Evolutionary conservation across 1,284 basidiomycete genomes (phyloP).

Genomic region (Trichosporon inkin): DNA sequence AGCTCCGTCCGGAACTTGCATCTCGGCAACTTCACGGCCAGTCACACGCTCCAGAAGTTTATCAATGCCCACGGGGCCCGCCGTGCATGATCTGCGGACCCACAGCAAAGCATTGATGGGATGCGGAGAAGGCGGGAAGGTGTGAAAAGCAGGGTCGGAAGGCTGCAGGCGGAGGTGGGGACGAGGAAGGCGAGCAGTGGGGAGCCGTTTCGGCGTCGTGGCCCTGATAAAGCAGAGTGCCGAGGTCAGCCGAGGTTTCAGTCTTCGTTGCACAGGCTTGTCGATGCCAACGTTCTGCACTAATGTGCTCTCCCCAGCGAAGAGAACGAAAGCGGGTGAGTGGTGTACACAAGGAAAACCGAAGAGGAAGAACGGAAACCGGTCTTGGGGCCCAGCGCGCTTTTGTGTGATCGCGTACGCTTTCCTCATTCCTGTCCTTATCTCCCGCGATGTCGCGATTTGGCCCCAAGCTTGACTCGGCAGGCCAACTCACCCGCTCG

Average conservation of each 20-base stretch:
- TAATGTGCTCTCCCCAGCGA: too few relatives aligned
- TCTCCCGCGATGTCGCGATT: too few relatives aligned
- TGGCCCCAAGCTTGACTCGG: too few relatives aligned
- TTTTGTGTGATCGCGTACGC: too few relatives aligned
- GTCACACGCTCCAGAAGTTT: neutral
- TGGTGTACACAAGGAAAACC: too few relatives aligned
- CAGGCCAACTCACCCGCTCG: too few relatives aligned
- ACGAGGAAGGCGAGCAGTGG: neutral
- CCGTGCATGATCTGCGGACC: neutral
- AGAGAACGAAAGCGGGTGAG: too few relatives aligned
- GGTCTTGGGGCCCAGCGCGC: too few relatives aligned
- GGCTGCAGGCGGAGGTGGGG: neutral
- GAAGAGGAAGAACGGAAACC: too few relatives aligned
- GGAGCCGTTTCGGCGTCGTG: neutral
- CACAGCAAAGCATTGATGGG: neutral
- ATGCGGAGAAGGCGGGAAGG: neutral
- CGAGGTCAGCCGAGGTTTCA: slow-evolving; percentile 7
- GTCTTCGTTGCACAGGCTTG: neutral
- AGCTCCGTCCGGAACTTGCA: slow-evolving; percentile 5
- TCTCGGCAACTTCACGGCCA: slow-evolving; percentile 3
- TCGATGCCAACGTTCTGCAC: too few relatives aligned
- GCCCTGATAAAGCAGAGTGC: neutral
- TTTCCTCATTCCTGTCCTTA: too few relatives aligned
- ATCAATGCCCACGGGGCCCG: slow-evolving; percentile 4
- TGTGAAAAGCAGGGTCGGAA: neutral